Percentiles rank a stretch among this genome's conserved stretches.
phyloP scores from a whole-genome alignment of 192 early-diverging fungal species.

The Bifiguratus adelaidae region DNA sequence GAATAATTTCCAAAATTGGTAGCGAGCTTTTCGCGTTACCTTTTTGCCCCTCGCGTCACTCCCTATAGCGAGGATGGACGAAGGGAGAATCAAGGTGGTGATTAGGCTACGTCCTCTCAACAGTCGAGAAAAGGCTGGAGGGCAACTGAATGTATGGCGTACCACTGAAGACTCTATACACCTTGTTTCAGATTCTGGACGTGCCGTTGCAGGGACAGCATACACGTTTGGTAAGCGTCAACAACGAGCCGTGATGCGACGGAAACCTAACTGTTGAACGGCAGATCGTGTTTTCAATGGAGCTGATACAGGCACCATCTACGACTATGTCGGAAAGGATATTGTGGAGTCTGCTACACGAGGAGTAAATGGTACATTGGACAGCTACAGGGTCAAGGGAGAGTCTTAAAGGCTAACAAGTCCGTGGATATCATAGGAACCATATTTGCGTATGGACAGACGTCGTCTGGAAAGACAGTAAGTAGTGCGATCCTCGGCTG shows the following conservation, averaged over 20 bases:
- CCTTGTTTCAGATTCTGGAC: not conserved
- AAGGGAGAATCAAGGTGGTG: slow-evolving; percentile 47
- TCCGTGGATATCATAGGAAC: slow-evolving; percentile 41
- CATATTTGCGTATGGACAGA: slow-evolving; percentile 98
- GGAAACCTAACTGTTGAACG: not conserved
- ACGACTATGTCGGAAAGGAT: slow-evolving; percentile 22
- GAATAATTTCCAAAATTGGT: too few species aligned
- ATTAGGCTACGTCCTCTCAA: slow-evolving; percentile 58
- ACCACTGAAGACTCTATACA: slow-evolving; percentile 10
- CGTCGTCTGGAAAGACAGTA: slow-evolving; percentile 90
- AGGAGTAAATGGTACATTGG: slow-evolving; percentile 76
- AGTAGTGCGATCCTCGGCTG: not conserved
- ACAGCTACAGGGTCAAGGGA: not conserved
- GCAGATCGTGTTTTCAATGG: slow-evolving; percentile 21
- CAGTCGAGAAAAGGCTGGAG: slow-evolving; percentile 39
- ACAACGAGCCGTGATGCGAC: not conserved
- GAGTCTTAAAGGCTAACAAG: not conserved
- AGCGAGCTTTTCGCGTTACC: not conserved
- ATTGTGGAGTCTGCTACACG: slow-evolving; percentile 58
- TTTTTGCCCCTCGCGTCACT: not conserved
- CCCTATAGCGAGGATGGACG: not conserved
- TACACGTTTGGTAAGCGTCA: not conserved
- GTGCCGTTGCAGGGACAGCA: not conserved
- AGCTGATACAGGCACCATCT: slow-evolving; percentile 28
- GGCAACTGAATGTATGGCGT: slow-evolving; percentile 28